Conservation (phyloP, 169 alveolate species). For the Miamiensis avidus region DNA sequence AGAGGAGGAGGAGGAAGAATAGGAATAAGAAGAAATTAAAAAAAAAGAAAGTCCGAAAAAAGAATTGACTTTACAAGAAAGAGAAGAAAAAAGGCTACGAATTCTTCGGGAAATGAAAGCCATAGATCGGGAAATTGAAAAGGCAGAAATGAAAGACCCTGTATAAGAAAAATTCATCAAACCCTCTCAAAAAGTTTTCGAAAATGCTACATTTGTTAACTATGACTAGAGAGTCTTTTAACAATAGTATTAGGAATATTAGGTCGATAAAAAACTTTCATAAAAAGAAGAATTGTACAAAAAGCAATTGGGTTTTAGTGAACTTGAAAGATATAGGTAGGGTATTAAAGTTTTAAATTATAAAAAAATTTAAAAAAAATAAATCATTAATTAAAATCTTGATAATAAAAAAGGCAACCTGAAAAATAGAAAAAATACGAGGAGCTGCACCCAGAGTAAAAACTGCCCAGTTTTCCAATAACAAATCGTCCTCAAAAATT, state of each 20-base stretch:
- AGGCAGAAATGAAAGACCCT: neutral
- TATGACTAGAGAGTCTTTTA: neutral
- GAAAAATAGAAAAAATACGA: neutral
- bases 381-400: too few relatives aligned
- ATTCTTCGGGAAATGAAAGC: neutral
- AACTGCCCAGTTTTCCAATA: neutral
- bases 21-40: too few relatives aligned
- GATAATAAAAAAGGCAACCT: neutral
- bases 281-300: neutral
- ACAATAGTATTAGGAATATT: neutral
- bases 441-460: neutral
- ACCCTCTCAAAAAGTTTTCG: neutral
- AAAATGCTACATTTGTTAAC: neutral
- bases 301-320: neutral
- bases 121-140: neutral
- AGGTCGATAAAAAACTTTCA: neutral
- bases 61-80: neutral
- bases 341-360: neutral
- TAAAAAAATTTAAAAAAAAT: too few relatives aligned
- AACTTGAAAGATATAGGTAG: neutral
- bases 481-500: neutral
- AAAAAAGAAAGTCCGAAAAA: too few relatives aligned
- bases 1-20: neutral
- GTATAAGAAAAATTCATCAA: neutral
- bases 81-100: neutral